Conservation (phyloP, 2,329 filamentous ascomycete species). For the Biscogniauxia sp. region DNA sequence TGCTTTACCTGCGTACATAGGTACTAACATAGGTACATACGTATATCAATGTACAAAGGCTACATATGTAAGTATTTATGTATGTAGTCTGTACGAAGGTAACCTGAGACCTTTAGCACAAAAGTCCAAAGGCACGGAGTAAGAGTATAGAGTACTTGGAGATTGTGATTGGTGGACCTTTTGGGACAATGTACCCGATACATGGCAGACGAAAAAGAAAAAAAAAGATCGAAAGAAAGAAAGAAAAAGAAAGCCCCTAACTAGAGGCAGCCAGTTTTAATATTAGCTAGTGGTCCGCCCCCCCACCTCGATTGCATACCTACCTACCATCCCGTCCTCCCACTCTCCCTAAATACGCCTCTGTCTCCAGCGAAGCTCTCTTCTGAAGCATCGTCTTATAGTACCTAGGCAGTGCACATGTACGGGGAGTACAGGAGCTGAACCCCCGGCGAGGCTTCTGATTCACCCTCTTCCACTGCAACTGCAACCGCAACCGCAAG, state of each 20-base stretch:
- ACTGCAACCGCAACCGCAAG: background rate
- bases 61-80: too few relatives aligned
- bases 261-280: constrained; percentile 1
- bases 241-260: background rate
- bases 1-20: background rate
- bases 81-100: background rate
- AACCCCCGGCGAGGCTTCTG: constrained; percentile 4
- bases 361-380: background rate
- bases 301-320: constrained; percentile 1
- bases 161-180: background rate
- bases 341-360: background rate
- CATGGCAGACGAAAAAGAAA: too few relatives aligned
- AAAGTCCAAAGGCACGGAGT: background rate
- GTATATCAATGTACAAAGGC: background rate
- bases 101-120: background rate
- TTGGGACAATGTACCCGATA: too few relatives aligned
- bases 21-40: background rate
- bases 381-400: background rate
- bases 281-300: background rate
- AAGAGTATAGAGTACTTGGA: background rate
- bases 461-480: background rate
- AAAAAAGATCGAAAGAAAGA: too few relatives aligned
- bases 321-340: background rate
- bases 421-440: constrained; percentile 2
- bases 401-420: background rate